Percentiles rank a stretch among this genome's conserved stretches.
phyloP scores from a whole-genome alignment of 2,329 filamentous ascomycete genomes.

The Ophiocordyceps australis region DNA sequence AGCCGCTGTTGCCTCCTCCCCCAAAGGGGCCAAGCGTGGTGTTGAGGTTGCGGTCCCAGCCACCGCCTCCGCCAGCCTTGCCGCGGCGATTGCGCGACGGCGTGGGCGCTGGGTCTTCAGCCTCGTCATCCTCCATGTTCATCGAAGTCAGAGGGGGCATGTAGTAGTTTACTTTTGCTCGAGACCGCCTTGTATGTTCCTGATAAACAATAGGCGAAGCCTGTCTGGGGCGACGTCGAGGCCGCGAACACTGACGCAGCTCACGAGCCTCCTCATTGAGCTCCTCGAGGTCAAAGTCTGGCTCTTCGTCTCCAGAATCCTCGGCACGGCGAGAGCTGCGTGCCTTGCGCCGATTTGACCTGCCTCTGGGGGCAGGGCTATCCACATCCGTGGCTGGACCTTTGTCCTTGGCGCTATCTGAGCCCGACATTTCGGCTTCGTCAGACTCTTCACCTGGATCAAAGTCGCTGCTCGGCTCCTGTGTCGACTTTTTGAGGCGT shows the following conservation, averaged over 20 bases:
- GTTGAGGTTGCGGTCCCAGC: conserved; percentile 68
- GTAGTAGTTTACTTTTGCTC: conserved; percentile 61
- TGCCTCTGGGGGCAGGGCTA: conserved; percentile 31
- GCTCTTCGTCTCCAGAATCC: conserved; percentile 38
- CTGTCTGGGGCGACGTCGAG: conserved; percentile 31
- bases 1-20: conserved; percentile 55
- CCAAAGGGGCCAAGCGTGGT: conserved; percentile 89
- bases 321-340: conserved; percentile 27
- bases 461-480: conserved; percentile 42
- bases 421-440: conserved; percentile 28
- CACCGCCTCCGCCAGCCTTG: conserved; percentile 35
- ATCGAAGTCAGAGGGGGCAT: conserved; percentile 49
- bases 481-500: conserved; percentile 22
- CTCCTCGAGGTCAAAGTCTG: conserved; percentile 42
- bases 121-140: conserved; percentile 58
- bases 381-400: conserved; percentile 23
- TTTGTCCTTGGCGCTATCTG: conserved; percentile 17
- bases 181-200: conserved; percentile 31
- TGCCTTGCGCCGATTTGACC: conserved; percentile 18
- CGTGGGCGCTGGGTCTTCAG: conserved; percentile 46
- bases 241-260: conserved; percentile 33
- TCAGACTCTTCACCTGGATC: conserved; percentile 41
- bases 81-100: conserved; percentile 51
- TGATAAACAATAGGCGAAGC: conserved; percentile 40
- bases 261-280: conserved; percentile 48